Evolutionary conservation across 2,329 filamentous ascomycete species (phyloP).

Genomic region (Daldinia sp.): DNA sequence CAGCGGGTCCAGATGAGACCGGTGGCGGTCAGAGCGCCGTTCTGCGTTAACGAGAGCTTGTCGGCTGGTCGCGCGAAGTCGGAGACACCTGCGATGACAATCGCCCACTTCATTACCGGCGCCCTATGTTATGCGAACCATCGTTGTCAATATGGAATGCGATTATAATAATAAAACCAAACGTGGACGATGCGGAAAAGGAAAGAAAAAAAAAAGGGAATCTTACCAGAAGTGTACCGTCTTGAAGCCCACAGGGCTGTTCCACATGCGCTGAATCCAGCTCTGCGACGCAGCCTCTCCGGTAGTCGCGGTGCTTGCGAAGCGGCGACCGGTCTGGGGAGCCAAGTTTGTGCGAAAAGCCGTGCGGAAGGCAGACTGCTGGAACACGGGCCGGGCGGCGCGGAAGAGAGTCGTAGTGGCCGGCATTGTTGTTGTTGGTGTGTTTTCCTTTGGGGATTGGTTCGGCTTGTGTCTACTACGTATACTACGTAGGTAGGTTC

Average conservation of each 20-base stretch:
- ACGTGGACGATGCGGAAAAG: not conserved
- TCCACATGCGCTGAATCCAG: constrained; percentile 84
- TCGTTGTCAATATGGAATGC: constrained; percentile 28
- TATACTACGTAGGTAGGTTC: not conserved
- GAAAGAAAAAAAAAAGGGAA: too few species aligned
- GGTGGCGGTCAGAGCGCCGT: constrained; percentile 88
- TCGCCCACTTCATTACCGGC: constrained; percentile 96
- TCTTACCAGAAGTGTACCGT: constrained; percentile 97
- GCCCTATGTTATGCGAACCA: constrained; percentile 69
- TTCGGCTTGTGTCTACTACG: not conserved
- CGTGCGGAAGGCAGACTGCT: constrained; percentile 66
- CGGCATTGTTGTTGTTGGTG: constrained; percentile 56
- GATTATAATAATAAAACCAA: not conserved
- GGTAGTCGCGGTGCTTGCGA: constrained; percentile 74
- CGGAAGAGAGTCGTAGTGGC: constrained; percentile 64
- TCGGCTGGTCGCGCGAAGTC: constrained; percentile 93
- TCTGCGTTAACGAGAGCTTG: constrained; percentile 93
- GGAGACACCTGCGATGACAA: constrained; percentile 91
- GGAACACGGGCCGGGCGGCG: constrained; percentile 67
- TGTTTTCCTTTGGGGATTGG: constrained; percentile 27
- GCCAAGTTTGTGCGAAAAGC: constrained; percentile 57
- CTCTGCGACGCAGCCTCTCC: constrained; percentile 58
- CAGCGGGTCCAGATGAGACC: constrained; percentile 98
- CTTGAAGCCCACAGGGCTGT: constrained; percentile 84
- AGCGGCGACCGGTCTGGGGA: constrained; percentile 69